Percentiles rank a stretch among this genome's conserved stretches.
These are phyloP conservation scores for Exidia glandulosa DNA, from an alignment of 768 basidiomycete genomes.

Conservation along the genomic window DNA sequence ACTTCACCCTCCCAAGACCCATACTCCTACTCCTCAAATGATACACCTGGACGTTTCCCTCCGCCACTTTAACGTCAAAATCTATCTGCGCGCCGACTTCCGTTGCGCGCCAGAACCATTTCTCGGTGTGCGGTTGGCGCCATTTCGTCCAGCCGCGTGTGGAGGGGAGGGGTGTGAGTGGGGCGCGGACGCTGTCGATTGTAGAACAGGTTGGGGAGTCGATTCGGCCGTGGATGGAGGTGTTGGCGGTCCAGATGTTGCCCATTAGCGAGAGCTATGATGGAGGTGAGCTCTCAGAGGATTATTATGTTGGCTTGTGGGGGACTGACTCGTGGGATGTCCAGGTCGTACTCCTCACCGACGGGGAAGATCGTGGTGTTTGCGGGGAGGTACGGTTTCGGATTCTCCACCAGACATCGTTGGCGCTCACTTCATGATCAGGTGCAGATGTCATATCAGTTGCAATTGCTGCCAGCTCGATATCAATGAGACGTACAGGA, in stretches of 20 bases:
- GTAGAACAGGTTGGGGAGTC: constrained; percentile 1
- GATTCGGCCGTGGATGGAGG: not conserved
- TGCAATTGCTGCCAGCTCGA: not conserved
- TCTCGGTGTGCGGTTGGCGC: not conserved
- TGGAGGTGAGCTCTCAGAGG: not conserved
- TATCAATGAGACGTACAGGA: not conserved
- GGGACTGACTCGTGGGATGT: not conserved
- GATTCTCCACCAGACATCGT: not conserved
- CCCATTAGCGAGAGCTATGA: not conserved
- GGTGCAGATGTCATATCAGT: not conserved
- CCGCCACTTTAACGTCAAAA: not conserved
- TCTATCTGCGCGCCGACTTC: not conserved
- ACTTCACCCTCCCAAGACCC: not conserved
- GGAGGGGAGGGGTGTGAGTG: not conserved
- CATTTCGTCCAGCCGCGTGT: constrained; percentile 1
- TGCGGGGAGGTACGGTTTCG: not conserved
- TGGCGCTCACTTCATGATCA: not conserved
- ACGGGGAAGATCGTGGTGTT: not conserved
- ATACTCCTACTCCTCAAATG: constrained; percentile 1
- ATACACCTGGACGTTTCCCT: not conserved
- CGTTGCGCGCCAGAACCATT: constrained; percentile 1
- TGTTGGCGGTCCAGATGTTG: not conserved
- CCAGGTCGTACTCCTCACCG: not conserved
- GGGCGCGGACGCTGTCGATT: not conserved
- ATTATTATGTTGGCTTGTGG: not conserved